These are phyloP conservation scores for Rhexocercosporidium sp. DNA, from an alignment of 2,329 filamentous ascomycete species.

Conservation along the genomic window DNA sequence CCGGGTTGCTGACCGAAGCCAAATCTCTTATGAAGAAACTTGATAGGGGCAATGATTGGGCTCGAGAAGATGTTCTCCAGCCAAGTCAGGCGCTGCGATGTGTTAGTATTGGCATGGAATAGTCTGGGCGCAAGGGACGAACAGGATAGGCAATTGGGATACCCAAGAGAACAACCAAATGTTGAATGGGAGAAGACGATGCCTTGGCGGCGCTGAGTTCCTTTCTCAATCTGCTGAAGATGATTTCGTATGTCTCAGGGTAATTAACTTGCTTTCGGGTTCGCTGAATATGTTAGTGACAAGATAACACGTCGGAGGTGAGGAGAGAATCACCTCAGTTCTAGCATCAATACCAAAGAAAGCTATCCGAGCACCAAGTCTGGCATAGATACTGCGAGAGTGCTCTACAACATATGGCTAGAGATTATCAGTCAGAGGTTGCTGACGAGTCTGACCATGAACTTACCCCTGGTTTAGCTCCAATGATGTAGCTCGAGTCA, in stretches of 20 bases:
- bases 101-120: constrained; percentile 12
- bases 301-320: constrained; percentile 37
- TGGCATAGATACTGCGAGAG: constrained; percentile 86
- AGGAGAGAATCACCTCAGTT: constrained; percentile 66
- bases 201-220: constrained; percentile 73
- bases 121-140: constrained; percentile 43
- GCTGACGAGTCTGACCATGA: not conserved
- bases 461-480: constrained; percentile 59
- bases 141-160: constrained; percentile 86
- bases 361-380: constrained; percentile 80
- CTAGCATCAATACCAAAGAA: constrained; percentile 91
- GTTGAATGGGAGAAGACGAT: constrained; percentile 79
- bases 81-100: constrained; percentile 82
- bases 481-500: constrained; percentile 71
- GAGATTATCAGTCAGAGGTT: constrained; percentile 11
- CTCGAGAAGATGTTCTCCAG: constrained; percentile 90
- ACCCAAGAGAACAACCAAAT: constrained; percentile 85
- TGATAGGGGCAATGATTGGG: constrained; percentile 85
- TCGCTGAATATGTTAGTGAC: constrained; percentile 50
- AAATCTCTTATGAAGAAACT: constrained; percentile 88
- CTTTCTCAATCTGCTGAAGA: constrained; percentile 76
- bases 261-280: constrained; percentile 96
- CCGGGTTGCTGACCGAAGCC: constrained; percentile 61
- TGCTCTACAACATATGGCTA: constrained; percentile 85
- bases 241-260: constrained; percentile 82